A percentile compares a stretch with the other conserved stretches of the same genome.
These are phyloP conservation scores for Xylariaceae sp. DNA, from an alignment of 2,329 filamentous ascomycete genomes.

Conservation along the genomic window DNA sequence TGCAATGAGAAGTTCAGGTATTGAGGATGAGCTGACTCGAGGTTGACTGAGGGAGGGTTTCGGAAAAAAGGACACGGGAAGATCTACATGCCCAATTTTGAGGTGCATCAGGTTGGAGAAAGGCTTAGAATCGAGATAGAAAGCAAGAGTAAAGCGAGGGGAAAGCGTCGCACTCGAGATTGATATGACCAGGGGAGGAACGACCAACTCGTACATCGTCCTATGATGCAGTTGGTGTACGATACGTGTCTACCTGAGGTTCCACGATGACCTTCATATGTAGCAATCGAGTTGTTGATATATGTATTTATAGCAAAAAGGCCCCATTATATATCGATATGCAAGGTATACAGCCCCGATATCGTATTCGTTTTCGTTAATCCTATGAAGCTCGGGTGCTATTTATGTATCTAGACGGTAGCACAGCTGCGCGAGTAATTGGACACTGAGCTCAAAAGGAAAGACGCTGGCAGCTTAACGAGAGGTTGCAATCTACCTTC, in stretches of 20 bases:
- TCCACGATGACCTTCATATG: neutral
- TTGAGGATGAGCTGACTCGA: no score
- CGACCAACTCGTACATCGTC: neutral
- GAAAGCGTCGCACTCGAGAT: no score
- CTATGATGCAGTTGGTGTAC: neutral
- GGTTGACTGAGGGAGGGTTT: no score
- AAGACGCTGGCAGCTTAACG: neutral
- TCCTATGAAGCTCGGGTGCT: neutral
- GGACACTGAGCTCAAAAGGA: neutral
- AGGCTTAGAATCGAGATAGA: no score
- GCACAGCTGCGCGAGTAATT: neutral
- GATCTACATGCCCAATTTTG: no score
- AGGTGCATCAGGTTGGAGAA: no score
- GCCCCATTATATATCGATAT: neutral
- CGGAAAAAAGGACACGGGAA: no score
- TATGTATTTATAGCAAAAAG: neutral
- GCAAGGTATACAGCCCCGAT: neutral
- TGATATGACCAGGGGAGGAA: no score
- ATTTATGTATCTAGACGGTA: neutral
- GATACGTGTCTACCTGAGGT: neutral
- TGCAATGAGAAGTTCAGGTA: no score
- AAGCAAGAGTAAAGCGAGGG: no score
- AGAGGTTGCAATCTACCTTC: neutral
- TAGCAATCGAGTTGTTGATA: neutral
- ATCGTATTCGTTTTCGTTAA: slow-evolving; percentile 20